Evolutionary conservation across 176 grass and related monocot species (phyloP), one percentile per base, ranked within the genome.

Genomic region (Bolboschoenus planiculmis): DNA sequence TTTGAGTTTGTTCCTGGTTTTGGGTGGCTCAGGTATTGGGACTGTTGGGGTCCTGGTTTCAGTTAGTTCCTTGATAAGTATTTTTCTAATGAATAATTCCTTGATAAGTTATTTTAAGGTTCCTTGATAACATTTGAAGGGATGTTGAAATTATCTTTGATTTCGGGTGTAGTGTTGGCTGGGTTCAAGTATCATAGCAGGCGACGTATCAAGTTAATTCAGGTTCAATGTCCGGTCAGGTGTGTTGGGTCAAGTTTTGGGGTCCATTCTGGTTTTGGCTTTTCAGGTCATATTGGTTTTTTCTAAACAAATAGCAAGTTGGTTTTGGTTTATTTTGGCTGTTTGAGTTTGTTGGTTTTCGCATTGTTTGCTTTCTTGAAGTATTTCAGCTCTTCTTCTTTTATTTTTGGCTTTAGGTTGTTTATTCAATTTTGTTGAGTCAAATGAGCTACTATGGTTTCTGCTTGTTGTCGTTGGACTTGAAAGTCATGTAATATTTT

Each of bases 401-500:
- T 47, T 47, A 47, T 13, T 11, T 27, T 74, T 27, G n/a, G n/a
- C 40, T 27, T 74, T 24, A 13, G 21, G 68, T n/a, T 74, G 37
- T 26, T 74, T 46, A 47, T 47, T 74, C 10, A 47, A n/a, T 74
- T 70, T 27, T 46, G 42, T 7, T 26, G 2, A 70, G 18, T 43
- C 14, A 5, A 40, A 21, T 39, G 20, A 70, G 36, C 65, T 70
- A 6, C 23, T 80, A 73, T 55, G 65, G 21, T 81, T 23, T 50
- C 9, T 83, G 7, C 2, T 26, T 71, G 79, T 18, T n/a, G 73
- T 85, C 82, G 37, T 83, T 85, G 39, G 62, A 33, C 46, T 81
- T 9, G n/a, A n/a, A n/a, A n/a, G n/a, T n/a, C n/a, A n/a, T n/a
- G n/a, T n/a, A n/a, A n/a, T n/a, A n/a, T n/a, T n/a, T n/a, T n/a